Evolutionary conservation across 805 yeast species (phyloP), one percentile per base, ranked within the genome.

Genomic region (Candida boleticola): DNA sequence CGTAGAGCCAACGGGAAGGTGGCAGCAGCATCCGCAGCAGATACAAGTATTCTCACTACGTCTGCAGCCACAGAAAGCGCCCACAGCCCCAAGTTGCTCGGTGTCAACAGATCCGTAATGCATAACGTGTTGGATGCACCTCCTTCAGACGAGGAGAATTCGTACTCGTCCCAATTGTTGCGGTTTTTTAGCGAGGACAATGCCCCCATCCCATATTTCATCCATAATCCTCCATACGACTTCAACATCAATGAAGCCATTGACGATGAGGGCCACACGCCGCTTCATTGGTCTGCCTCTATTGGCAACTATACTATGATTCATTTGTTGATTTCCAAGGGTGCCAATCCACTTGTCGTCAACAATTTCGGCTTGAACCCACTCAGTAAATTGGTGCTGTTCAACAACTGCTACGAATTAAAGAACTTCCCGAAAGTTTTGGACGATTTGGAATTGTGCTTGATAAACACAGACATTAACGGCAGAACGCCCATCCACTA

Each of bases 271-370:
- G 95, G 96, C 1, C 95, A 93, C 57, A 86, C 97, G 0, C 85
- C 96, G 1, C 81, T 93, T 51, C 99, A 93, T 63, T 93, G 98
- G 97, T 96, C 98, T 0, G 89, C 97, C 46, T 85, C 98, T 1
- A 89, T 93, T 78, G 99, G 98, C 3, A 87, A 83, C 58, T 64
- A 84, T 26, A 77, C 76, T 36, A 81, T 90, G 64, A 82, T 88
- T 42, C 93, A 85, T 50, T 76, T 89, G 11, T 71, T 93, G 32
- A 64, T 88, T 23, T 72, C 80, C 22, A 79, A 83, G 30, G 95
- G 96, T 3, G 93, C 96, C 2, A 77, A 82, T 63, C 68, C 74
- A 14, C 53, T 70, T 34, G 71, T 63, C 20, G 76, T 79, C 42
- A 74, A 80, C 45, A 74, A 66, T 47, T 66, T 76, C 35, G 97